Evolutionary conservation across 768 basidiomycete genomes (phyloP).

Genomic region (Xanthoconium purpureum): DNA sequence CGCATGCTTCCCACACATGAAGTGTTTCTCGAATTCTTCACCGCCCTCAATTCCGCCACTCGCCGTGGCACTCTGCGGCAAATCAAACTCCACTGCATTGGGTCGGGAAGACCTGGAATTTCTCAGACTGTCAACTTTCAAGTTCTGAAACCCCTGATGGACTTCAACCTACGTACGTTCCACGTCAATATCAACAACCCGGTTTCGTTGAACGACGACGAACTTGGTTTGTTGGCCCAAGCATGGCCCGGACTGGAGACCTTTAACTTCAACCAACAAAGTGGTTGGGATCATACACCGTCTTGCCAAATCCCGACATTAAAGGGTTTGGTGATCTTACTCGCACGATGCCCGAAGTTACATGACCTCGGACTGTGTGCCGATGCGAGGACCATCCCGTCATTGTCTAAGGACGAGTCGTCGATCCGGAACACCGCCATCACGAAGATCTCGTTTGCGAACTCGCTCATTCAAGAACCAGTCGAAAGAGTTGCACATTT

Average conservation of each 20-base stretch:
- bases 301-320: neutral
- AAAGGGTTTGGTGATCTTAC: slow-evolving; percentile 1
- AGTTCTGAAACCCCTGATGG: neutral
- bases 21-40: slow-evolving; percentile 1
- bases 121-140: neutral
- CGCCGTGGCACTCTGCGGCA: neutral
- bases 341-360: neutral
- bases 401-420: too few species aligned
- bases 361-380: neutral
- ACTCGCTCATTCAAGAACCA: neutral
- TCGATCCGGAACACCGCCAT: neutral
- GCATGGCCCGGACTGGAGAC: slow-evolving; percentile 4
- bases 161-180: neutral
- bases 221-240: neutral
- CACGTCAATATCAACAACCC: neutral
- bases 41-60: neutral
- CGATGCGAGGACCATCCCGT: neutral
- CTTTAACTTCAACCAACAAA: neutral
- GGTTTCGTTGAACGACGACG: slow-evolving; percentile 5
- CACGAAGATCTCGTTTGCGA: neutral
- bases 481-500: neutral
- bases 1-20: neutral
- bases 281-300: neutral
- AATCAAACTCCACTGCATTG: neutral
- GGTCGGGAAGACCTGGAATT: too few species aligned